Evolutionary conservation across 1,284 basidiomycete genomes (phyloP), one percentile per base, ranked within the genome.

Genomic region (Heliocybe sulcata): DNA sequence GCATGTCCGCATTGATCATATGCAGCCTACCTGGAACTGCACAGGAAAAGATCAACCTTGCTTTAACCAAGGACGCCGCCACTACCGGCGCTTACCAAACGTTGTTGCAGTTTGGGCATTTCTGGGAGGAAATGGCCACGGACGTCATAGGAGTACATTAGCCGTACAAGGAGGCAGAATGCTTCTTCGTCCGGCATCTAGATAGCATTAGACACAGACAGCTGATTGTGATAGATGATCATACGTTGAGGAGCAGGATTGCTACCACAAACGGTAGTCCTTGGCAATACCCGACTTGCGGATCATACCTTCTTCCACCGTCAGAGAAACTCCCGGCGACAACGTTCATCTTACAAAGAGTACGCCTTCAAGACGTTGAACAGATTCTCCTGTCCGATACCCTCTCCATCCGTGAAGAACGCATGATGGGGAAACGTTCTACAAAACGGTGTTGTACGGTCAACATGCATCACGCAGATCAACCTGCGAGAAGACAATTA

Each of bases 141-240:
- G 2, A 99, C 77, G 67, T 96, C 95, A 68, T 99, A 99, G 2
- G 92, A 90, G 61, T 97, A 81, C 96, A 99, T 99, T n/a, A 99
- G 72, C 55, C 96, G 79, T n/a, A 98, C 94, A 16, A 99, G 80
- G 3, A 98, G 83, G 61, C 88, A 94, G 68, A 99, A 99, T 0
- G 96, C 96, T 71, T 99, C 96, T 72, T 98, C 94, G 61, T 98
- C 94, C 16, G 94, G 94, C 95, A 98, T 97, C 94, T 97, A 62
- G 2, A 52, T 19, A 35, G 1, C 19, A 48, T 35, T 1, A 55
- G 56, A 3, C 23, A 14, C 16, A n/a, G 54, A 42, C 48, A 52
- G 49, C 35, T 54, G 57, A 56, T 52, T 20, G 26, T 45, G 16
- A 42, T 26, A 23, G 22, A 19, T 54, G 35, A 27, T 64, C 87